phyloP scores from a whole-genome alignment of 371 early-diverging fungal genomes.

The Apophysomyces sp. region DNA sequence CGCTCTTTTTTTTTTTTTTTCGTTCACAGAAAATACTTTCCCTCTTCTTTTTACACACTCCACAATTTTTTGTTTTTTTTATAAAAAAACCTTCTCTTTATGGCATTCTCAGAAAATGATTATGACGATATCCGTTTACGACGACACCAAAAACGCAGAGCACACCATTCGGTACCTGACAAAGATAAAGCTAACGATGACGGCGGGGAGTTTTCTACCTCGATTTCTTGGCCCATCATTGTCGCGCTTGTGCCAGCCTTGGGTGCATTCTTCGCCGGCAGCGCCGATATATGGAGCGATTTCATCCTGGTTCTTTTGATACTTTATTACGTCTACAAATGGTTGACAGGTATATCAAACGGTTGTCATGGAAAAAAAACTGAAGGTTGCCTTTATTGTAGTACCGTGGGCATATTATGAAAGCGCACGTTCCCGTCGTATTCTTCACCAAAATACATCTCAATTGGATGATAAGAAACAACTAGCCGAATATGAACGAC shows the following conservation, averaged over 20 bases:
- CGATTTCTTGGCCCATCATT: slow-evolving; percentile 64
- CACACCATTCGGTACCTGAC: not conserved
- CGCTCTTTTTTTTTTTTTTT: slow-evolving; percentile 9
- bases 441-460: slow-evolving; percentile 32
- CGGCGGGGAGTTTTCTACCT: slow-evolving; percentile 16
- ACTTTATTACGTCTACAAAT: slow-evolving; percentile 65
- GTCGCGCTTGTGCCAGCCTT: slow-evolving; percentile 63
- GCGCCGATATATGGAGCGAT: slow-evolving; percentile 67
- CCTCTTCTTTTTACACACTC: slow-evolving; percentile 7
- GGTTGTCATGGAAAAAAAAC: not conserved
- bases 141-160: not conserved
- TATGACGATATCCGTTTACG: slow-evolving; percentile 11
- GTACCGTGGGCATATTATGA: slow-evolving; percentile 73
- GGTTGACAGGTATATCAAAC: slow-evolving; percentile 60
- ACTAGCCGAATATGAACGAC: slow-evolving; percentile 29
- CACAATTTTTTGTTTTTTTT: slow-evolving; percentile 7
- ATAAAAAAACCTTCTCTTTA: slow-evolving; percentile 10
- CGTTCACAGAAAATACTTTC: slow-evolving; percentile 3
- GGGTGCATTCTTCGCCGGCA: slow-evolving; percentile 65
- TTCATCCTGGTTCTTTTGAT: slow-evolving; percentile 61
- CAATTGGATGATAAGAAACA: slow-evolving; percentile 22
- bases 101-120: slow-evolving; percentile 18
- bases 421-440: slow-evolving; percentile 56
- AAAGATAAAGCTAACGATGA: not conserved
- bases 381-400: slow-evolving; percentile 12